A percentile compares a stretch with the other conserved stretches of the same genome.
phyloP scores from a whole-genome alignment of 2,329 filamentous ascomycete genomes.

The Tolypocladium ophioglossoides region DNA sequence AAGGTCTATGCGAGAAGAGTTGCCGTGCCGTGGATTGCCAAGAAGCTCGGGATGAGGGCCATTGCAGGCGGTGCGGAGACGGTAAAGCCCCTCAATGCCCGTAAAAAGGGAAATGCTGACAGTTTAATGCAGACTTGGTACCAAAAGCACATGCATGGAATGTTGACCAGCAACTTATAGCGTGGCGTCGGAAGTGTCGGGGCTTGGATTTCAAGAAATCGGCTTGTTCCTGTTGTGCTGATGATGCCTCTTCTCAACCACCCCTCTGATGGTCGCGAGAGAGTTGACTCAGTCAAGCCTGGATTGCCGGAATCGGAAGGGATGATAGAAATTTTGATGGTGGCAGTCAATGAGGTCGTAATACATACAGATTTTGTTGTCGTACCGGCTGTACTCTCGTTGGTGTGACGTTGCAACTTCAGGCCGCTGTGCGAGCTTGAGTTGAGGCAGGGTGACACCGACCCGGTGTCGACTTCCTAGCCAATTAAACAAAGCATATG shows the following conservation, averaged over 20 bases:
- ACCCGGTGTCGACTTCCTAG: no score
- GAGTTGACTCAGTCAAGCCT: background rate
- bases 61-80: constrained; percentile 7
- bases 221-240: background rate
- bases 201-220: background rate
- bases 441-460: no score
- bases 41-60: constrained; percentile 10
- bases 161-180: background rate
- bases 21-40: constrained; percentile 10
- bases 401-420: no score
- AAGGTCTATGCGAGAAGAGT: constrained; percentile 17
- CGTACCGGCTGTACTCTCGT: no score
- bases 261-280: no score
- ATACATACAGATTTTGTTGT: no score
- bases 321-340: background rate
- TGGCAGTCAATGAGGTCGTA: no score
- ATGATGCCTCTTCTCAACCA: background rate
- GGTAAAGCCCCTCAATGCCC: constrained; percentile 1
- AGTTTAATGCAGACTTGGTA: background rate
- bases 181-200: no score
- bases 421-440: no score
- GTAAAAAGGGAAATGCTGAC: background rate
- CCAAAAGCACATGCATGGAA: background rate
- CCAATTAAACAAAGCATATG: no score
- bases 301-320: background rate